Evolutionary conservation across 2,329 filamentous ascomycete genomes (phyloP).

Genomic region (Pezicula carpinea): DNA sequence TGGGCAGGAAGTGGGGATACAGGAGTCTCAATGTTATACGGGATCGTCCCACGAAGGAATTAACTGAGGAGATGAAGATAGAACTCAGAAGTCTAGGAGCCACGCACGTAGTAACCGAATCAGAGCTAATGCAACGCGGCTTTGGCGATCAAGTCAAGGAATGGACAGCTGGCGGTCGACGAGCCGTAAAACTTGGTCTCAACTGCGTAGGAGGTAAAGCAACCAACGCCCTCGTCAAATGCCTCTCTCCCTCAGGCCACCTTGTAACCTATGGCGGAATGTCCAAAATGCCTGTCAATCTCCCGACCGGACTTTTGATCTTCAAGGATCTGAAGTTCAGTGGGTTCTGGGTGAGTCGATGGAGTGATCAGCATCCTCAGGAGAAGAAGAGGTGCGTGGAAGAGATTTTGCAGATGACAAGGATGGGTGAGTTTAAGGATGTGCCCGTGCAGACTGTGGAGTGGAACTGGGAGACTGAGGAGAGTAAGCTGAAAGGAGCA

Average conservation of each 20-base stretch:
- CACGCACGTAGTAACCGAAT: conserved; percentile 44
- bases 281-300: conserved; percentile 76
- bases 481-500: conserved; percentile 61
- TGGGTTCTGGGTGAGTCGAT: conserved; percentile 92
- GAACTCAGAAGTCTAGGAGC: conserved; percentile 56
- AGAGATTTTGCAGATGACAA: conserved; percentile 73
- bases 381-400: conserved; percentile 78
- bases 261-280: conserved; percentile 96
- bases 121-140: conserved; percentile 38
- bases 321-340: conserved; percentile 88
- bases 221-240: conserved; percentile 72
- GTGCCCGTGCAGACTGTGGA: conserved; percentile 75
- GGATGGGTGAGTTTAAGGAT: conserved; percentile 74
- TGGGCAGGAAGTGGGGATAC: conserved; percentile 80
- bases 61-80: conserved; percentile 58
- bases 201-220: conserved; percentile 94
- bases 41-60: conserved; percentile 58
- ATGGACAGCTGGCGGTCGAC: conserved; percentile 63
- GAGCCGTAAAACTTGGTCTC: conserved; percentile 70
- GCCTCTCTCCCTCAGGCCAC: conserved; percentile 62
- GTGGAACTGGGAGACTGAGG: conserved; percentile 80
- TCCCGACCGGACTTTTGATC: conserved; percentile 83
- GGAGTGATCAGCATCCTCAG: conserved; percentile 71
- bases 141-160: conserved; percentile 50
- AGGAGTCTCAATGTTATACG: conserved; percentile 88